These are phyloP conservation scores for Epipyxis sp. DNA, from an alignment of 108 stramenopile genomes.

Conservation along the genomic window DNA sequence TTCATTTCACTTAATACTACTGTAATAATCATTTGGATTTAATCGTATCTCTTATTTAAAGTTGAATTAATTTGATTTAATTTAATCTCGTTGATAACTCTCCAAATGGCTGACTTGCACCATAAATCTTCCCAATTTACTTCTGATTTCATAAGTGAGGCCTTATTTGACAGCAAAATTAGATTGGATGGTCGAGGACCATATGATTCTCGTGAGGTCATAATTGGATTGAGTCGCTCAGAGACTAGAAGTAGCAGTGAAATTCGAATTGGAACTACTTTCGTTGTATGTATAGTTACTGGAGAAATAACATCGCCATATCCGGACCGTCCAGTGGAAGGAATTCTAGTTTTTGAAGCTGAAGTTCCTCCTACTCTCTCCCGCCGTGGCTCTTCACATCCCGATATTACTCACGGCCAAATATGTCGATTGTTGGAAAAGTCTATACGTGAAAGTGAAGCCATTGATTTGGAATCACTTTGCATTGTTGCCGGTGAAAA, in stretches of 20 bases:
- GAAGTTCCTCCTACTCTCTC: neutral
- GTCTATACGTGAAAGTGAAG: conserved; percentile 11
- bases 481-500: conserved; percentile 22
- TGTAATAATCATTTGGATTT: no score
- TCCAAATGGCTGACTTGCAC: no score
- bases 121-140: no score
- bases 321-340: conserved; percentile 26
- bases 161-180: neutral
- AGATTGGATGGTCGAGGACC: conserved; percentile 3
- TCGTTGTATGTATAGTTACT: neutral
- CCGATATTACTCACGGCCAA: neutral
- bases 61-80: no score
- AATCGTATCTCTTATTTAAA: no score
- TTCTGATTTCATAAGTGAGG: neutral
- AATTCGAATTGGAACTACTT: neutral
- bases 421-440: conserved; percentile 14
- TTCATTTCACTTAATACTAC: no score
- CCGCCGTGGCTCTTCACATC: neutral
- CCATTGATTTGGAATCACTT: conserved; percentile 19
- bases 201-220: neutral
- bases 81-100: no score
- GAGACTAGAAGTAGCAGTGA: conserved; percentile 11
- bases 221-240: neutral
- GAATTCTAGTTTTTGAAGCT: conserved; percentile 1
- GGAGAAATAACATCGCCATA: conserved; percentile 11